phyloP scores from a whole-genome alignment of 345 rosid species.

The Luvunga scandens region DNA sequence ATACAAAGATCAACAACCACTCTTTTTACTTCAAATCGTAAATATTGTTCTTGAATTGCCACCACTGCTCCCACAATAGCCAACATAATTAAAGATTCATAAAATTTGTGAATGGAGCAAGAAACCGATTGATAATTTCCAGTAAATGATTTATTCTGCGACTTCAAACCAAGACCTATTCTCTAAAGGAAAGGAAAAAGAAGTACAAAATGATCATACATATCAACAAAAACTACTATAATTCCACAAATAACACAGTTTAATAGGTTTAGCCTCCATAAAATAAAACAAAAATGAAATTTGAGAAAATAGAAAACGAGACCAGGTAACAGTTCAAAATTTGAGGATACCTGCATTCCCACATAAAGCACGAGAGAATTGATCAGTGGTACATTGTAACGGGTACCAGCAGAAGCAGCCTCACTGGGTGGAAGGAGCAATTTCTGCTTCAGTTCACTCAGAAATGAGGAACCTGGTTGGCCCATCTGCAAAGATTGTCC shows the following conservation, averaged over 20 bases:
- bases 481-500: slow-evolving; percentile 47
- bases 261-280: not conserved
- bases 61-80: not conserved
- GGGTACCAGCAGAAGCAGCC: slow-evolving; percentile 84
- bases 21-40: not conserved
- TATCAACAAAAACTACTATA: not conserved
- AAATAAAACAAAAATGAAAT: not conserved
- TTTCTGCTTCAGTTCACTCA: slow-evolving; percentile 78
- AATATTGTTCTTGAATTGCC: not conserved
- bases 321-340: not conserved
- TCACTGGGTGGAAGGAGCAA: slow-evolving; percentile 68
- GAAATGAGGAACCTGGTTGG: slow-evolving; percentile 71
- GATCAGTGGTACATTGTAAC: slow-evolving; percentile 82
- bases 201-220: not conserved
- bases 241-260: not conserved
- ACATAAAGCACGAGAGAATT: slow-evolving; percentile 96
- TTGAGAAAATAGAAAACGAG: not conserved
- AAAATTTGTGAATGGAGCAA: not conserved
- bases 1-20: not conserved
- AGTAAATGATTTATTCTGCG: not conserved
- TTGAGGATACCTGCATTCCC: slow-evolving; percentile 84
- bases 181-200: not conserved
- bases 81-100: not conserved
- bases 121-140: not conserved
- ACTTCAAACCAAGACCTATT: not conserved